Base-by-base conservation (phyloP, 371 early-diverging fungal genomes). In the Mortierella sp. region DNA sequence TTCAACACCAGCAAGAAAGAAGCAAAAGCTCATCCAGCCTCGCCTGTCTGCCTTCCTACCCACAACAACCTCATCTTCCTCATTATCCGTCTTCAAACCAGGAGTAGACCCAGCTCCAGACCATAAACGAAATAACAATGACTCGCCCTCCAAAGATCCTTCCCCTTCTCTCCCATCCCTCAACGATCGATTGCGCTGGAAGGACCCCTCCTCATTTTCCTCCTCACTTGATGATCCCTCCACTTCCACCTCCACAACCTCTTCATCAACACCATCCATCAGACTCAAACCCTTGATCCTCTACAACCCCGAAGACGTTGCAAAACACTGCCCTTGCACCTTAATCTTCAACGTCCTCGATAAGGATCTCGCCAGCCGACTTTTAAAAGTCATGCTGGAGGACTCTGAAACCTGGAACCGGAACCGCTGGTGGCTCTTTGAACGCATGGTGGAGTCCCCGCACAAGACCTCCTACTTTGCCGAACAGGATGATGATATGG, bases 371-470 rank as follows among this genome's bases (percentile, higher is more conserved):
- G 76, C 86, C 5, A 68, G 66, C 41, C 71, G 74, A 26, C 66
- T 86, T 8, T 70, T 86, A 4, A 31, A 66, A 43, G 77, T 58
- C 19, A 81, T 85, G 85, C 55, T 86, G 26, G 64, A 70, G n/a
- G 85, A 85, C 34, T 79, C 85, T 6, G 77, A 85, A 45, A 77
- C 77, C 8, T 86, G 85, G 85, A 73, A 81, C 26, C 64, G 85
- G 47, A 85, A 85, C 53, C 85, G 85, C 24, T 80, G 86, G 85
- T 86, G 82, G 81, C 69, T 86, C 39, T 86, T 86, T 64, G 86
- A 85, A n/a, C 79, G 85, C 8, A 74, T 80, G 64, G 85, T 86
- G n/a, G 76, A 76, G n/a, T 86, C 86, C 0, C 81, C 86, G 1
- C 86, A 85, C 64, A 86, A 81, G 66, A 81, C 82, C 0, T 68